Evolutionary conservation across 345 rosid species (phyloP), one percentile per base, ranked within the genome.

Genomic region (Acer campestre): DNA sequence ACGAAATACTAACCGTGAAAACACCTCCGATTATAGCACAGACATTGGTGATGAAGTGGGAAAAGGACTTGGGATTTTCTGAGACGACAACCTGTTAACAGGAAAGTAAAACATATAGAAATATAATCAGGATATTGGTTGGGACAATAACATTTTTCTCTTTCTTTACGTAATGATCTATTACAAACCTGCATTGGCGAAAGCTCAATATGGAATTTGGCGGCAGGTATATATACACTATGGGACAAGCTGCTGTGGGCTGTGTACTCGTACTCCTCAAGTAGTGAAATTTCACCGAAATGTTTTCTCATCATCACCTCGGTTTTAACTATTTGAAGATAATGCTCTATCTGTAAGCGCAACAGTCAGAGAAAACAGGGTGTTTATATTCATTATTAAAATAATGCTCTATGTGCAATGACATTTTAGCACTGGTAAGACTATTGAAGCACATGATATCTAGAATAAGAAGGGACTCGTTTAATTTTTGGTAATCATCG

Each of bases 1-100:
- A 8, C 7, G 53, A 59, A 71, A 63, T 40, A 90, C 98, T 73
- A 68, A 97, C 98, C 96, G 98, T 97, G 92, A 97, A 97, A 83
- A 97, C 85, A 49, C 99, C 99, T 22, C 98, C 99, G 38, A 96
- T 91, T 42, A 94, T 96, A 75, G 99, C 99, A 38, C 99, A 94
- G 74, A 96, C 89, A 49, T 91, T 96, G 79, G 99, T 96, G 86
- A 96, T 85, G 66, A 96, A 96, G 75, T 96, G 99, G 0, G 98
- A 92, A 82, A 96, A 94, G 16, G 98, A 96, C 83, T 89, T 96
- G 0, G 82, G 82, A 82, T 82, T 87, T 86, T 96, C 99, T 0
- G 98, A 90, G 64, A 96, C 83, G 63, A 94, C 81, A 80, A 94
- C 97, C 99, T 97, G 83, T 81, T 66, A 25, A 17, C 29, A 77